Evolutionary conservation across 176 grass and related monocot species (phyloP).

Genomic region (Bromus sterilis): DNA sequence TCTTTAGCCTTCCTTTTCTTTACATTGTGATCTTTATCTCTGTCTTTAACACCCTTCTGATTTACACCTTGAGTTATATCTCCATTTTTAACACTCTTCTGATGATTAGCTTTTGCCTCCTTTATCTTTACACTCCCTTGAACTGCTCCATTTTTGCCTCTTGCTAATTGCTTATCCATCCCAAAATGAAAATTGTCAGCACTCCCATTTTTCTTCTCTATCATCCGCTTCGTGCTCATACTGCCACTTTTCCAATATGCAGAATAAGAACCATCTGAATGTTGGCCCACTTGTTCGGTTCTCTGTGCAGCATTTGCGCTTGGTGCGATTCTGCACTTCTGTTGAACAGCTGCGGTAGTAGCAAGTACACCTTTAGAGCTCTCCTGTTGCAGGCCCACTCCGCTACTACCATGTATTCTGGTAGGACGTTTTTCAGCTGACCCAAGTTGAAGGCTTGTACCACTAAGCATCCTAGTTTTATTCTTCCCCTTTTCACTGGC

Average conservation of each 20-base stretch:
- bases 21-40: neutral
- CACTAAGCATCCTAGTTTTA: constrained; percentile 24
- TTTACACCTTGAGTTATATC: neutral
- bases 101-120: constrained; percentile 16
- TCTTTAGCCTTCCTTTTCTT: constrained; percentile 28
- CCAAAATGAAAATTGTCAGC: neutral
- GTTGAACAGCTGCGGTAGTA: neutral
- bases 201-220: constrained; percentile 8
- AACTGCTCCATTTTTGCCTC: neutral
- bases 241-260: neutral
- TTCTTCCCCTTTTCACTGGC: constrained; percentile 3
- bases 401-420: neutral
- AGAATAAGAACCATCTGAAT: constrained; percentile 18
- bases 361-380: neutral
- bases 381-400: neutral
- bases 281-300: constrained; percentile 14
- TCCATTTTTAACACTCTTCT: constrained; percentile 12
- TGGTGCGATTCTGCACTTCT: neutral
- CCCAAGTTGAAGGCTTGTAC: constrained; percentile 2
- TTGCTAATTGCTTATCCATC: neutral
- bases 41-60: constrained; percentile 16
- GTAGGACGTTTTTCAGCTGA: constrained; percentile 7
- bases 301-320: constrained; percentile 12
- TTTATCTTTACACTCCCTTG: constrained; percentile 30
- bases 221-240: constrained; percentile 1